Percentiles rank a stretch among this genome's conserved stretches.
phyloP scores from a whole-genome alignment of 2,329 filamentous ascomycete species.

The Myriosclerotinia scirpicola region DNA sequence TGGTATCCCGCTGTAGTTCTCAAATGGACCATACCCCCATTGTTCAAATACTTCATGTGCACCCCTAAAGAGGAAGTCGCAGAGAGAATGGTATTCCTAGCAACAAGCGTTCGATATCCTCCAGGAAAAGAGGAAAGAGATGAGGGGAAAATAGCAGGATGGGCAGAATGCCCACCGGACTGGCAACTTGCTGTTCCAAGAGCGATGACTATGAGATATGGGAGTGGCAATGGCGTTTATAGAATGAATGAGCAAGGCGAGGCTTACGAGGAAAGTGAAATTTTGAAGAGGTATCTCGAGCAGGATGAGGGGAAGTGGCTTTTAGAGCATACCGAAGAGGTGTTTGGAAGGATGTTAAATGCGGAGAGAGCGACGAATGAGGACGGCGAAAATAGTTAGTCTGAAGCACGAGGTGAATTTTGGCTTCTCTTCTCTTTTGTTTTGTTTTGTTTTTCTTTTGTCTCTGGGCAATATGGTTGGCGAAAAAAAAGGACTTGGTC shows the following conservation, averaged over 20 bases:
- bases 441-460: not conserved
- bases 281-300: not conserved
- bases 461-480: not conserved
- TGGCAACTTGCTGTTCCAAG: not conserved
- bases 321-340: not conserved
- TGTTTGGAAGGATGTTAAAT: not conserved
- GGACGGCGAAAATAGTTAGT: not conserved
- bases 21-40: not conserved
- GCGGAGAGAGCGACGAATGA: not conserved
- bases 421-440: not conserved
- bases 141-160: slow-evolving; percentile 7
- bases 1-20: slow-evolving; percentile 9
- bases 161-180: not conserved
- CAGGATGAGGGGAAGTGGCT: not conserved
- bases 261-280: not conserved
- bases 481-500: not conserved
- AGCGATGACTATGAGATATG: slow-evolving; percentile 7
- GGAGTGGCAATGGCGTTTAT: slow-evolving; percentile 12
- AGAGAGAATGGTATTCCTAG: slow-evolving; percentile 2
- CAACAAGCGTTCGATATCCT: slow-evolving; percentile 15
- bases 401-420: not conserved
- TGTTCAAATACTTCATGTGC: slow-evolving; percentile 4
- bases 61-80: not conserved
- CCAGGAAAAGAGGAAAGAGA: slow-evolving; percentile 5
- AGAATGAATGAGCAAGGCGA: slow-evolving; percentile 10